A percentile compares a stretch with the other conserved stretches of the same genome.
phyloP scores from a whole-genome alignment of 768 basidiomycete genomes.

The Sarcomyxa edulis region DNA sequence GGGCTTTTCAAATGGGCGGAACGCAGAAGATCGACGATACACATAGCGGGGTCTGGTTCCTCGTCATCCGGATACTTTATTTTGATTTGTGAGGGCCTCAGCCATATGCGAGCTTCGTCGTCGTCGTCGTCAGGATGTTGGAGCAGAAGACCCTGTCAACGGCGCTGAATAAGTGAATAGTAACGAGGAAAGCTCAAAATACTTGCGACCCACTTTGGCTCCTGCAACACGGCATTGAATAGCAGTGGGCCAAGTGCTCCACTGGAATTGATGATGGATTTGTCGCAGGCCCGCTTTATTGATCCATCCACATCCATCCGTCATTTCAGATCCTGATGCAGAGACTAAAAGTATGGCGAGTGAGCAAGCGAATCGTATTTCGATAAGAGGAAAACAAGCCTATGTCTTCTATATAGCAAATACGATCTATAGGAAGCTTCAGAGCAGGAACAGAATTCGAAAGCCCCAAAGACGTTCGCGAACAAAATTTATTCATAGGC shows the following conservation, averaged over 20 bases:
- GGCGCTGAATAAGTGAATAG: not conserved
- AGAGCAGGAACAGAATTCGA: conserved; percentile 48
- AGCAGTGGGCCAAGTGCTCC: conserved; percentile 29
- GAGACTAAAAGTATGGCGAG: conserved; percentile 17
- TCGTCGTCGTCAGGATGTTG: conserved; percentile 1
- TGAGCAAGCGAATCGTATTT: not conserved
- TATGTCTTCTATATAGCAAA: conserved; percentile 26
- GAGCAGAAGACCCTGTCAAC: conserved; percentile 1
- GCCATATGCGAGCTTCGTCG: conserved; percentile 22
- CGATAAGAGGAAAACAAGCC: conserved; percentile 21
- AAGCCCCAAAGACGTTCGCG: conserved; percentile 41
- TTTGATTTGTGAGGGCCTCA: conserved; percentile 30
- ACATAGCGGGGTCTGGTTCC: conserved; percentile 31
- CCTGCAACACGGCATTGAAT: conserved; percentile 33
- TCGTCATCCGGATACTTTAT: conserved; percentile 22
- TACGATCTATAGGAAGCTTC: conserved; percentile 24
- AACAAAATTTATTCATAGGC: conserved; percentile 46
- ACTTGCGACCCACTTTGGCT: conserved; percentile 2
- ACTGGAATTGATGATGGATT: conserved; percentile 21
- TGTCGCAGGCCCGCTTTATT: conserved; percentile 23
- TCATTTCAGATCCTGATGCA: conserved; percentile 28
- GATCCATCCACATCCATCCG: conserved; percentile 33
- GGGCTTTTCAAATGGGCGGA: conserved; percentile 41
- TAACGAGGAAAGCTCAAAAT: not conserved
- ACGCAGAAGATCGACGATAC: conserved; percentile 47